phyloP scores from a whole-genome alignment of 2,329 filamentous ascomycete genomes.

The Aspergillus hiratsukae region DNA sequence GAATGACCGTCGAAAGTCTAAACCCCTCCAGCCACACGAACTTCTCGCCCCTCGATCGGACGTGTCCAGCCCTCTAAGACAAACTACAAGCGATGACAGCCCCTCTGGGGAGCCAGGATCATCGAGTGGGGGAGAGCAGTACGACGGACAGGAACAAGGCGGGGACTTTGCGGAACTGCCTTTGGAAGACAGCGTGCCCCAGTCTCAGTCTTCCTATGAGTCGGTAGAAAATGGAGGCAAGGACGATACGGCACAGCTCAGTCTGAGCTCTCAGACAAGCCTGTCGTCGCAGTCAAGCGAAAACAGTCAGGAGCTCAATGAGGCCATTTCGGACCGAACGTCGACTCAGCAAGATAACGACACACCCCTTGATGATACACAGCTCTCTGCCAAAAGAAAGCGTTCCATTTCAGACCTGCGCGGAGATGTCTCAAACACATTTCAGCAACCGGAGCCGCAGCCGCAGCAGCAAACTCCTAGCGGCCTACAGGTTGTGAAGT shows the following conservation, averaged over 20 bases:
- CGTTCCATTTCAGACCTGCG: conserved; percentile 29
- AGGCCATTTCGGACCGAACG: conserved; percentile 14
- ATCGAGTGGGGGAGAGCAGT: conserved; percentile 27
- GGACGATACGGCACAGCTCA: conserved; percentile 22
- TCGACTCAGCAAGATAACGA: conserved; percentile 11
- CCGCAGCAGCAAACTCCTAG: conserved; percentile 8
- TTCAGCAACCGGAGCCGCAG: neutral
- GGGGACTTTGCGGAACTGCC: conserved; percentile 15
- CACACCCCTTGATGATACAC: conserved; percentile 15
- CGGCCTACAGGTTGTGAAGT: conserved; percentile 21
- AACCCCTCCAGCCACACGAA: conserved; percentile 74
- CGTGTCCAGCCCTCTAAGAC: conserved; percentile 23
- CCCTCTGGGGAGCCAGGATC: conserved; percentile 23
- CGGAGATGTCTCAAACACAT: conserved; percentile 8
- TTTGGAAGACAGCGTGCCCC: conserved; percentile 13
- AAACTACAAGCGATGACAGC: conserved; percentile 26
- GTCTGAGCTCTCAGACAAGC: conserved; percentile 29
- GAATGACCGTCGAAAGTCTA: conserved; percentile 84
- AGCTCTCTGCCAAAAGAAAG: conserved; percentile 28
- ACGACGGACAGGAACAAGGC: conserved; percentile 18
- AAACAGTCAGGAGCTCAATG: conserved; percentile 21
- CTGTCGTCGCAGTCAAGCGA: conserved; percentile 22
- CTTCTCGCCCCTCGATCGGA: conserved; percentile 46
- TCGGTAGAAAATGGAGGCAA: conserved; percentile 21
- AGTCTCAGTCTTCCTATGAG: conserved; percentile 7